Conservation (phyloP, 768 basidiomycete genomes). For the Suillus subalutaceus region DNA sequence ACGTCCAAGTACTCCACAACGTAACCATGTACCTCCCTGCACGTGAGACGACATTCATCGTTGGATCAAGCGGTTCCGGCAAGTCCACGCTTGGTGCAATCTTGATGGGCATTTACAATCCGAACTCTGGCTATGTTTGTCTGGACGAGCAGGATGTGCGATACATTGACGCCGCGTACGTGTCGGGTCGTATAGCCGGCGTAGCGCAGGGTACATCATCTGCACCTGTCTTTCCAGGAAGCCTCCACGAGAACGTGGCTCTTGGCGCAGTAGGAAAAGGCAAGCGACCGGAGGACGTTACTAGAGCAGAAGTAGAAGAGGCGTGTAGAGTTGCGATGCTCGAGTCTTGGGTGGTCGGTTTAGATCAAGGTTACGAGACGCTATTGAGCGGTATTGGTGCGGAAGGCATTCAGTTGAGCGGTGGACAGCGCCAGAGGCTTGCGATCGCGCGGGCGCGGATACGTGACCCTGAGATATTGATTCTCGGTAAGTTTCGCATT, state of each 20-base stretch:
- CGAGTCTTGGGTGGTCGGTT: conserved; percentile 80
- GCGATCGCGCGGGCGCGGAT: conserved; percentile 87
- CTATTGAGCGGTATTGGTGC: conserved; percentile 52
- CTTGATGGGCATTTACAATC: conserved; percentile 72
- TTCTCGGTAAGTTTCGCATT: conserved; percentile 70
- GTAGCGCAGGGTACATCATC: conserved; percentile 77
- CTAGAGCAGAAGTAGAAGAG: conserved; percentile 69
- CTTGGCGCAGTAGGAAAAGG: conserved; percentile 63
- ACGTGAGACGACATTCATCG: conserved; percentile 76
- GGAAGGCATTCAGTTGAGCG: conserved; percentile 78
- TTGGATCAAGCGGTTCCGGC: conserved; percentile 77
- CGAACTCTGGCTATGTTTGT: conserved; percentile 63
- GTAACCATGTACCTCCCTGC: conserved; percentile 72
- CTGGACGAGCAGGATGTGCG: conserved; percentile 83
- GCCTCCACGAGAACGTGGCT: conserved; percentile 84
- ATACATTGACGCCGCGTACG: conserved; percentile 73
- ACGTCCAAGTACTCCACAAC: conserved; percentile 56
- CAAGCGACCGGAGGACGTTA: conserved; percentile 51
- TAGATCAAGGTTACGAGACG: conserved; percentile 92
- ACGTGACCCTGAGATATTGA: conserved; percentile 83
- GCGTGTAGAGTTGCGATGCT: conserved; percentile 86
- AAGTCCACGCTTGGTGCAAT: conserved; percentile 74
- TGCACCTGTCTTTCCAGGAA: conserved; percentile 67
- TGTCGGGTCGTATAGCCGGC: conserved; percentile 68
- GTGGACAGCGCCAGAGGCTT: conserved; percentile 90